A percentile compares a stretch with the other conserved stretches of the same genome.
Conservation (phyloP, 306 rosid species). For the Dalbergia cochinchinensis region DNA sequence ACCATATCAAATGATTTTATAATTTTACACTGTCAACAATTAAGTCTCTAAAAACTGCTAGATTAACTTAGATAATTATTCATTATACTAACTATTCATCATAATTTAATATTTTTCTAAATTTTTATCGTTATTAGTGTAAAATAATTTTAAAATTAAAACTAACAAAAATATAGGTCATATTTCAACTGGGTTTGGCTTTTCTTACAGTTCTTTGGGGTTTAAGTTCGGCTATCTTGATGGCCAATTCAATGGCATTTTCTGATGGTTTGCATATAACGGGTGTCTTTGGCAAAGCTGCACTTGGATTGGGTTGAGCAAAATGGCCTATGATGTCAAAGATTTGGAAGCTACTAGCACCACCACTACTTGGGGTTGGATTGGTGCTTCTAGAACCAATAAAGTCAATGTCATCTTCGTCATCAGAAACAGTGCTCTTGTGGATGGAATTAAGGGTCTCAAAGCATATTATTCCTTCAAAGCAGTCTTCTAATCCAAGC, state of each 20-base stretch:
- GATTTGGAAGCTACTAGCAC: slow-evolving; percentile 49
- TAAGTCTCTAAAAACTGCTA: too few relatives aligned
- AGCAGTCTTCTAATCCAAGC: slow-evolving; percentile 93
- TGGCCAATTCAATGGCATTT: slow-evolving; percentile 75
- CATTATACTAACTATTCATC: too few relatives aligned
- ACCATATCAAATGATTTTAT: neutral
- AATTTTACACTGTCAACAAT: too few relatives aligned
- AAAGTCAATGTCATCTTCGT: slow-evolving; percentile 74
- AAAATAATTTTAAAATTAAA: too few relatives aligned
- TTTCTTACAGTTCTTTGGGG: slow-evolving; percentile 90
- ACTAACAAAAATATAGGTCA: too few relatives aligned
- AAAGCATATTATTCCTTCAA: slow-evolving; percentile 93
- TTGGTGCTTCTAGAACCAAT: slow-evolving; percentile 51
- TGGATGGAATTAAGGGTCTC: slow-evolving; percentile 88
- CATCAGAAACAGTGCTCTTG: slow-evolving; percentile 65
- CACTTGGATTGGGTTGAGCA: slow-evolving; percentile 58
- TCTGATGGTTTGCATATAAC: slow-evolving; percentile 87
- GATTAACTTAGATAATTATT: too few relatives aligned
- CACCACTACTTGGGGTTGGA: slow-evolving; percentile 39
- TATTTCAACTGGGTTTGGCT: neutral
- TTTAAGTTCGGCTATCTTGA: slow-evolving; percentile 77
- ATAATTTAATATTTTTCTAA: too few relatives aligned
- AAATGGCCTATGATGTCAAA: slow-evolving; percentile 86
- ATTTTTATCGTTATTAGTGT: too few relatives aligned
- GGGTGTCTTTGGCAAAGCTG: slow-evolving; percentile 81